Percentiles rank a stretch among this genome's conserved stretches.
Conservation (phyloP, 148 eudicot genomes). For the Rhododendron kiyosumense region DNA sequence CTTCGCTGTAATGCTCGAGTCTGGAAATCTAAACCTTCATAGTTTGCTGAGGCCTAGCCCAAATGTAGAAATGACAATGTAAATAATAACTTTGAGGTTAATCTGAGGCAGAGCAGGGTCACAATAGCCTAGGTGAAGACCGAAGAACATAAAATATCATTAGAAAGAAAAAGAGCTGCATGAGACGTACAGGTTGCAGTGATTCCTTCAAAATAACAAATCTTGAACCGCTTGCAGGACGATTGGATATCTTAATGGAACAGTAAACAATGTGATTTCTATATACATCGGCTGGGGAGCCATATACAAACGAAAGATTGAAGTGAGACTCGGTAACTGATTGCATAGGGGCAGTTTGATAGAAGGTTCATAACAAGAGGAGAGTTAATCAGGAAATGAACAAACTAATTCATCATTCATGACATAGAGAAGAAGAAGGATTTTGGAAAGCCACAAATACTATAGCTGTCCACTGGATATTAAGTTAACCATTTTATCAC, state of each 20-base stretch:
- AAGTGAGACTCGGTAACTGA: neutral
- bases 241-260: neutral
- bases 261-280: neutral
- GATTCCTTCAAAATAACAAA: neutral
- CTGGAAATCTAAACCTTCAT: slow-evolving; percentile 74
- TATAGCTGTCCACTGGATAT: too few relatives aligned
- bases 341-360: neutral
- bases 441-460: neutral
- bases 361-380: neutral
- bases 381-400: neutral
- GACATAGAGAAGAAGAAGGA: neutral
- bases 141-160: neutral
- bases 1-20: slow-evolving; percentile 84
- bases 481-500: neutral
- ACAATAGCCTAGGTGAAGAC: neutral
- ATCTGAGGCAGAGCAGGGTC: neutral
- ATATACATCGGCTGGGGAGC: neutral
- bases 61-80: neutral
- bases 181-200: neutral
- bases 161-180: neutral
- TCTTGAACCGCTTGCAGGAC: neutral
- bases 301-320: neutral
- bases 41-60: slow-evolving; percentile 56
- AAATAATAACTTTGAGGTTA: neutral
- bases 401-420: neutral